A percentile compares a stretch with the other conserved stretches of the same genome.
These are phyloP conservation scores for Debaryomyces fabryi DNA, from an alignment of 1,139 yeast genomes.

Conservation along the genomic window DNA sequence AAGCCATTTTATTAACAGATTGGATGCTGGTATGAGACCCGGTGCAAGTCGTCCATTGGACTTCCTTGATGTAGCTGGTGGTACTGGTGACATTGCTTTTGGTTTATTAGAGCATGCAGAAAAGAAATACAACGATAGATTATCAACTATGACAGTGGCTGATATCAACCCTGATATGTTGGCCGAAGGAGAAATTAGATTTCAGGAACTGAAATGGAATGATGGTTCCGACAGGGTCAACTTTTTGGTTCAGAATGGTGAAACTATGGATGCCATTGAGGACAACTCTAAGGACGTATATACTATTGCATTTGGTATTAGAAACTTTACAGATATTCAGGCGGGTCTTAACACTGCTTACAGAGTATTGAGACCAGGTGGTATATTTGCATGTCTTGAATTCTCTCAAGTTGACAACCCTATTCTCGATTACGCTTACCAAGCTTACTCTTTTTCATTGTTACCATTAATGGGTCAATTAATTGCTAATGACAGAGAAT, in stretches of 20 bases:
- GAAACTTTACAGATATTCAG: slow-evolving; percentile 94
- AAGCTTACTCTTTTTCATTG: slow-evolving; percentile 83
- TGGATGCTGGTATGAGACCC: slow-evolving; percentile 94
- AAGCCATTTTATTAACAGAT: slow-evolving; percentile 78
- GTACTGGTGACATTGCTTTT: slow-evolving; percentile 98
- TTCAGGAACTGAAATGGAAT: slow-evolving; percentile 52
- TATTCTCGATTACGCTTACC: slow-evolving; percentile 72
- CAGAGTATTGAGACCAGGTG: slow-evolving; percentile 97
- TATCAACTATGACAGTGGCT: slow-evolving; percentile 83
- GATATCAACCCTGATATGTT: slow-evolving; percentile 97
- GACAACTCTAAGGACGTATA: slow-evolving; percentile 91
- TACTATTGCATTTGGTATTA: slow-evolving; percentile 95
- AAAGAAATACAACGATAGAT: slow-evolving; percentile 70
- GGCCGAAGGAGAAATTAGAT: slow-evolving; percentile 84
- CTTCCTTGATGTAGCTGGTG: slow-evolving; percentile 97
- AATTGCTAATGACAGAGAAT: slow-evolving; percentile 91
- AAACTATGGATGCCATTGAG: slow-evolving; percentile 77
- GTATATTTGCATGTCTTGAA: slow-evolving; percentile 95
- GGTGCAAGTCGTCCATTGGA: slow-evolving; percentile 76
- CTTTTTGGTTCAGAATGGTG: slow-evolving; percentile 92
- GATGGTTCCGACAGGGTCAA: slow-evolving; percentile 64
- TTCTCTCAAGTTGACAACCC: slow-evolving; percentile 90
- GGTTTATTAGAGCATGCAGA: slow-evolving; percentile 92
- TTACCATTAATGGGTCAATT: slow-evolving; percentile 96
- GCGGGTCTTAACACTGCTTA: slow-evolving; percentile 92